Evolutionary conservation across 2,329 filamentous ascomycete species (phyloP).

Genomic region (Cladophialophora immunda): DNA sequence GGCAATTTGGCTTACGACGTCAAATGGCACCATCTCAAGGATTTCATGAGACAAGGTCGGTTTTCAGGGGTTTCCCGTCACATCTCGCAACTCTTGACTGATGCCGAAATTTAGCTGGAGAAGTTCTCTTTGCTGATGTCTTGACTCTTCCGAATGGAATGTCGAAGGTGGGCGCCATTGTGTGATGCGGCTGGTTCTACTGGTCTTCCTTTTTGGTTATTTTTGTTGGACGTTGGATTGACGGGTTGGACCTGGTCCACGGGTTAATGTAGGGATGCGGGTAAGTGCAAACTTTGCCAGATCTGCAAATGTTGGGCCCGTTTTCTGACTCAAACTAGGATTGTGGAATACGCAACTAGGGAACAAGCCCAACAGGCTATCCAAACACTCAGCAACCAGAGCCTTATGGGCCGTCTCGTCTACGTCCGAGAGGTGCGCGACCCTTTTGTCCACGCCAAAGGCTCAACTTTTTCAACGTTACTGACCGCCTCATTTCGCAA

Average conservation of each 20-base stretch:
- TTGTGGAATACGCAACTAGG: slow-evolving; percentile 99
- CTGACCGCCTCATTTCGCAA: slow-evolving; percentile 12
- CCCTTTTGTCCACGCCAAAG: not conserved
- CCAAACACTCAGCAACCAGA: slow-evolving; percentile 97
- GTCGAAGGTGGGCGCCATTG: slow-evolving; percentile 99
- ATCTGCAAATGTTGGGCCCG: not conserved
- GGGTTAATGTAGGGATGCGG: slow-evolving; percentile 99
- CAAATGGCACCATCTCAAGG: slow-evolving; percentile 99
- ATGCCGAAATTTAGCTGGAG: slow-evolving; percentile 76
- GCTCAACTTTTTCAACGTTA: not conserved
- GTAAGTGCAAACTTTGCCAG: slow-evolving; percentile 66
- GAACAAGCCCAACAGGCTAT: slow-evolving; percentile 98
- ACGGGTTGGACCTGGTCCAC: slow-evolving; percentile 94
- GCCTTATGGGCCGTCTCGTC: slow-evolving; percentile 96
- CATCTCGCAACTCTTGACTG: slow-evolving; percentile 29
- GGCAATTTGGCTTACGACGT: slow-evolving; percentile 99
- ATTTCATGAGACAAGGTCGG: slow-evolving; percentile 98
- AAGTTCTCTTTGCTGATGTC: slow-evolving; percentile 99
- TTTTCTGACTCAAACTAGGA: slow-evolving; percentile 63
- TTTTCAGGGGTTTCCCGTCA: slow-evolving; percentile 16
- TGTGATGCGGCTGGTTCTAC: slow-evolving; percentile 86
- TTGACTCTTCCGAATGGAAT: slow-evolving; percentile 99
- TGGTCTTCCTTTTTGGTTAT: slow-evolving; percentile 64
- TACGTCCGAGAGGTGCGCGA: slow-evolving; percentile 90
- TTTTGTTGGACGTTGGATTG: slow-evolving; percentile 96